Evolutionary conservation across 2,329 filamentous ascomycete genomes (phyloP), one percentile per base, ranked within the genome.

Genomic region (Trichoderma asperellum): DNA sequence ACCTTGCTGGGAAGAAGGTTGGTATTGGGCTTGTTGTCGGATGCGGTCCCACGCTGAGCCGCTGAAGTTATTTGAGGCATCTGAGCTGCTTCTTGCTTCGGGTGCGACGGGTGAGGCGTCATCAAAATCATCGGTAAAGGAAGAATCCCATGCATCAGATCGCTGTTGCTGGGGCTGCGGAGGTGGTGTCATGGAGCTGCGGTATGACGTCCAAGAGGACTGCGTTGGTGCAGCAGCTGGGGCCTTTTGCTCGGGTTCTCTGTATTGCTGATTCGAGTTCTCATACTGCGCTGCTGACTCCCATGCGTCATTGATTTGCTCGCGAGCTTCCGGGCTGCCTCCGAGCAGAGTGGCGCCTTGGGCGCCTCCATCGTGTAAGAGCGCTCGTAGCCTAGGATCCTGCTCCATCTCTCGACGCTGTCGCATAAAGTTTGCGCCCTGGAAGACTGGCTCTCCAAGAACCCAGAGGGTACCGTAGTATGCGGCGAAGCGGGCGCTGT

Each of bases 31-130:
- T 70, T 83, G 78, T 58, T 81, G 78, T 47, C 83, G 80, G 43
- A 85, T 68, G 34, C 82, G 80, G 34, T 84, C 83, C 83, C 83
- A 85, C 3, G 82, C 71, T 5, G 82, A 84, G 34, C 78, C 76
- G 10, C 74, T 70, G 64, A 72, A 58, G 57, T 70, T 70, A 8
- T 69, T 29, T 21, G 70, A 43, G 43, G 68, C 16, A 11, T 65
- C 35, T 11, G 58, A 57, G 61, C 76, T 74, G 24, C 73, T 71
- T 53, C 73, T 75, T 14, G 75, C 69, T 8, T 80, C 74, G 18
- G 77, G 56, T 8, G 83, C 76, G 12, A 83, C 72, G 29, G 84
- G 83, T 1, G 84, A 85, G 47, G 81, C 82, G 68, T 84, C 82
- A 47, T 84, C 82, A 5, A 74, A 29, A 5, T 79, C 75, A 24